Base-by-base conservation (phyloP, 805 yeast genomes). In the Ogataea naganishii region DNA sequence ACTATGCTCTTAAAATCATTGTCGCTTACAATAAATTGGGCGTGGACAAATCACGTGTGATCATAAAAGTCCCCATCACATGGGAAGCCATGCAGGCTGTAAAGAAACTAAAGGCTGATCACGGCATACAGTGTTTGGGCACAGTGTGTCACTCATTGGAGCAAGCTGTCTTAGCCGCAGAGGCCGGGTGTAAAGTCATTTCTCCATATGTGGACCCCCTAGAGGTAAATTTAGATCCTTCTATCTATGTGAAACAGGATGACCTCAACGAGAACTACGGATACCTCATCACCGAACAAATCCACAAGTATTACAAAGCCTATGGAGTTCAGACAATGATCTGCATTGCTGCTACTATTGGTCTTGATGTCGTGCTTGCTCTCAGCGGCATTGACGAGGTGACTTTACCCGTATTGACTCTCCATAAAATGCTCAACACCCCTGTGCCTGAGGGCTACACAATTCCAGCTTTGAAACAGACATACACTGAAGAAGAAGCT, bases 81-180 rank as follows among this genome's bases (percentile, higher is more conserved):
- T 56, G 46, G 49, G 58, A 50, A 34, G 32, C 53, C 6, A 47
- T 56, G 46, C 47, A 43, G 27, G 62, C 63, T 8, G 56, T 50
- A 12, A 40, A 41, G 22, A 38, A 28, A 20, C 40, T 57, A 31
- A 36, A 31, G 36, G 34, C 34, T 3, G 30, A 33, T 25, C 39
- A 51, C 18, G 44, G 48, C 7, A 47, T 57, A 30, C 31, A 40
- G n/a, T 41, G 49, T 26, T 37, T 57, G 14, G 63, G 60, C n/a
- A 57, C 63, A 3, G 56, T 57, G 39, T 46, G 55, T 15, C 59
- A 53, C 32, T 44, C 57, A 9, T 35, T 56, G 18, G 56, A 46
- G 20, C 63, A 57, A 34, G 63, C 58, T 8, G 45, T 57, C 15
- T 32, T 53, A 13, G 60, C 62, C 7, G 60, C 60, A 7, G 61